A percentile compares a stretch with the other conserved stretches of the same genome.
These are phyloP conservation scores for Stachybotrys chlorohalonatus DNA, from an alignment of 2,329 filamentous ascomycete genomes.

Conservation along the genomic window DNA sequence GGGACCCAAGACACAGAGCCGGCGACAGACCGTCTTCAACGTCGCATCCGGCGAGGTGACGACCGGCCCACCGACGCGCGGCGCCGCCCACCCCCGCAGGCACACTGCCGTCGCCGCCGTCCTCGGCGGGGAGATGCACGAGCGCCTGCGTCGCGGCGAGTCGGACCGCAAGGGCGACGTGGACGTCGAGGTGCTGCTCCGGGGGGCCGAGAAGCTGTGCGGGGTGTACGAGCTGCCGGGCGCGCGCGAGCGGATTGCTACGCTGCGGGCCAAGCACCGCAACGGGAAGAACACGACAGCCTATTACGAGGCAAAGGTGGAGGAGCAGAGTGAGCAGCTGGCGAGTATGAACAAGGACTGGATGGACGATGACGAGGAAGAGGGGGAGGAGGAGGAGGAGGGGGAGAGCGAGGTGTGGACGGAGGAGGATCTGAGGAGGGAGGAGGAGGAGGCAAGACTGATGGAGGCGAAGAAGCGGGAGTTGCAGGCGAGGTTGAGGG, in stretches of 20 bases:
- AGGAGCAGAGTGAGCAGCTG: conserved; percentile 65
- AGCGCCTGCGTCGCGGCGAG: conserved; percentile 58
- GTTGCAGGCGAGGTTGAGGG: conserved; percentile 40
- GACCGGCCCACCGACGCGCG: conserved; percentile 39
- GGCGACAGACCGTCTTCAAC: conserved; percentile 58
- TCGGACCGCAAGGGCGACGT: conserved; percentile 54
- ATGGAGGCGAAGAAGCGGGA: conserved; percentile 48
- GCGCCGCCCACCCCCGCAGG: conserved; percentile 46
- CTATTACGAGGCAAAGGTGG: conserved; percentile 73
- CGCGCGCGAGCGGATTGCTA: conserved; percentile 65
- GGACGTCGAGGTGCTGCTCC: conserved; percentile 76
- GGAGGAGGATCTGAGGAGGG: conserved; percentile 57
- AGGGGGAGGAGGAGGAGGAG: conserved; percentile 41
- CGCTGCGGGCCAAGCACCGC: conserved; percentile 61
- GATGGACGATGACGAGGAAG: conserved; percentile 45
- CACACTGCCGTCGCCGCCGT: conserved; percentile 87
- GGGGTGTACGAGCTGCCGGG: conserved; percentile 78
- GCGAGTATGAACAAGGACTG: conserved; percentile 62
- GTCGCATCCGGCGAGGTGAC: conserved; percentile 55
- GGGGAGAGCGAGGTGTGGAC: conserved; percentile 44
- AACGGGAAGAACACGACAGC: conserved; percentile 65
- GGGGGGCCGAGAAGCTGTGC: conserved; percentile 83
- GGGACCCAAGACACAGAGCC: conserved; percentile 27
- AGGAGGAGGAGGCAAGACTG: conserved; percentile 57
- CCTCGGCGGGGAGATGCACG: conserved; percentile 77